Base-by-base conservation (phyloP, 179 eudicot species). In the Spergularia azorica region DNA sequence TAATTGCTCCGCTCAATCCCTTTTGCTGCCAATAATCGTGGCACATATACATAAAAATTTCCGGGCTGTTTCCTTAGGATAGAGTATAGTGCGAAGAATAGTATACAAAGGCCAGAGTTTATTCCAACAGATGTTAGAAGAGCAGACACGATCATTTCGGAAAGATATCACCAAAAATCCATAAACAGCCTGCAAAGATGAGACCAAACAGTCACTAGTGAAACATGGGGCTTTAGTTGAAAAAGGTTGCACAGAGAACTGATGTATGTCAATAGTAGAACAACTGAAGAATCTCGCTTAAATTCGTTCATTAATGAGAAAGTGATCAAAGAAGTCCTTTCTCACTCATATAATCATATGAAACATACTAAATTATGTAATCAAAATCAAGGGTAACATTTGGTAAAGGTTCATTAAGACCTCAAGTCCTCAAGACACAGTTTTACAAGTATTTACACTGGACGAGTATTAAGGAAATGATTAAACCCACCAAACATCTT, bases 51-150 rank as follows among this genome's bases (percentile, higher is more conserved):
- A 60, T 82, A 67, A 50, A 67, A 73, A 83, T 89, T 87, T 54
- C 86, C 81, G 3, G 94, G 94, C 72, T 91, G 97, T 74, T 84
- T 92, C 63, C 94, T 89, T 81, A 93, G 70, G 63, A 88, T 85
- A 14, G 97, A 93, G 63, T 93, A 93, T 70, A 93, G 80, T n/a
- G 85, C 81, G 18, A 86, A 83, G 64, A 91, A 78, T 80, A 90
- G 75, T 65, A 87, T 71, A 77, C 97, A 89, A 21, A 93, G 73
- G 32, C 75, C 85, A 63, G 81, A 80, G 72, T 93, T 93, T 77
- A 93, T 88, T 76, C 94, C 97, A 72, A 89, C 96, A 8, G 97
- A 93, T 21, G 91, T 93, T 39, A 93, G 77, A 64, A 93, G 90
- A 58, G 90, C 94, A 55, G 91, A 83, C 72, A 93, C 82, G 67